Percentiles rank a stretch among this genome's conserved stretches.
These are phyloP conservation scores for Panicum miliaceum DNA, from an alignment of 176 grass and related monocot species.

Conservation along the genomic window DNA sequence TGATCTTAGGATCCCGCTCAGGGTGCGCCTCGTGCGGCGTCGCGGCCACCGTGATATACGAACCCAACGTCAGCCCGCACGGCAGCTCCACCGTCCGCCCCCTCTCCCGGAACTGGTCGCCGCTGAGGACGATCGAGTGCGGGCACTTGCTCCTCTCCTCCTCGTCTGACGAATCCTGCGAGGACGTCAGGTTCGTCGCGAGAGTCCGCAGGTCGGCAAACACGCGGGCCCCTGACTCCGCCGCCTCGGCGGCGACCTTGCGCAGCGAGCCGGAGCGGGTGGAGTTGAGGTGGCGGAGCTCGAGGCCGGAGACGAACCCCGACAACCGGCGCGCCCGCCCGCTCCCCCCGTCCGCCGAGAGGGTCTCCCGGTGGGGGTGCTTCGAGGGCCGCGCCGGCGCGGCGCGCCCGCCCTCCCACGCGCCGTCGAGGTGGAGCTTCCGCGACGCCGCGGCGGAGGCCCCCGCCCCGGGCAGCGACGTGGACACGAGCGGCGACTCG, in stretches of 20 bases:
- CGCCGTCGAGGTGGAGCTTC: conserved; percentile 40
- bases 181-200: background rate
- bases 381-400: conserved; percentile 48
- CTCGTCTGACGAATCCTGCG: background rate
- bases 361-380: conserved; percentile 43
- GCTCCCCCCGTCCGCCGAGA: conserved; percentile 33
- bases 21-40: conserved; percentile 67
- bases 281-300: conserved; percentile 63
- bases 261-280: conserved; percentile 59
- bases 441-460: background rate
- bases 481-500: conserved; percentile 59
- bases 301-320: conserved; percentile 63
- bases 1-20: conserved; percentile 82
- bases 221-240: conserved; percentile 58
- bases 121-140: conserved; percentile 74
- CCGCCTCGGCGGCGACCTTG: conserved; percentile 68
- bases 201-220: conserved; percentile 52
- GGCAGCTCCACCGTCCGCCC: conserved; percentile 78
- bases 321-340: background rate
- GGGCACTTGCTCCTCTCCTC: conserved; percentile 64
- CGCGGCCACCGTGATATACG: conserved; percentile 81
- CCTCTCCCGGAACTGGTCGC: conserved; percentile 54
- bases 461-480: conserved; percentile 16
- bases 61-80: conserved; percentile 91
- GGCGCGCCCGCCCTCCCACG: background rate